A percentile compares a stretch with the other conserved stretches of the same genome.
These are phyloP conservation scores for Schizophyllum commune DNA, from an alignment of 1,284 basidiomycete genomes.

Conservation along the genomic window DNA sequence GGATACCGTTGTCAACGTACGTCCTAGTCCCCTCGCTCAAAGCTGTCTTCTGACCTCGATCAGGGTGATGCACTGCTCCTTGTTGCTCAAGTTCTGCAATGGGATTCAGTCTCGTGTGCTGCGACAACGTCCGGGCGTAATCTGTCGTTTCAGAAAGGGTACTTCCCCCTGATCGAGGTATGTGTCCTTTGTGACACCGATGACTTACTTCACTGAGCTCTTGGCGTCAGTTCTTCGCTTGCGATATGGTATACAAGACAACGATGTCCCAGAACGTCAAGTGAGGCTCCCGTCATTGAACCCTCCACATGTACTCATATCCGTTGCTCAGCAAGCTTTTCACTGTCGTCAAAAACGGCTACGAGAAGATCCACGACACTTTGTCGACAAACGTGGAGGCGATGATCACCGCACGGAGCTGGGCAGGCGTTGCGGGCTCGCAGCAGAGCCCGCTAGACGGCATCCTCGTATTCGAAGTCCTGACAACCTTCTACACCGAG, in stretches of 20 bases:
- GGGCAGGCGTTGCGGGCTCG: background rate
- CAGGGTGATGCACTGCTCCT: slow-evolving; percentile 47
- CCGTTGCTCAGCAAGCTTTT: slow-evolving; percentile 30
- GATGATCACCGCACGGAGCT: slow-evolving; percentile 6
- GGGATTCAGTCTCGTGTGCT: slow-evolving; percentile 32
- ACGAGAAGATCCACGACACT: slow-evolving; percentile 15
- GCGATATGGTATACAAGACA: slow-evolving; percentile 55
- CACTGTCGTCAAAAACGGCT: slow-evolving; percentile 30
- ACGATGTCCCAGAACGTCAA: slow-evolving; percentile 49
- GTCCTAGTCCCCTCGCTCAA: slow-evolving; percentile 1
- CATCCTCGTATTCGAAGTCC: slow-evolving; percentile 36
- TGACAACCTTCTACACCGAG: slow-evolving; percentile 46
- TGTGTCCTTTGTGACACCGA: slow-evolving; percentile 7
- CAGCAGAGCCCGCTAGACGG: slow-evolving; percentile 16
- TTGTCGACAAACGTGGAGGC: slow-evolving; percentile 13
- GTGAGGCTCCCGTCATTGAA: slow-evolving; percentile 40
- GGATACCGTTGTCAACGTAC: background rate
- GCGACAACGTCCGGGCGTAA: slow-evolving; percentile 23
- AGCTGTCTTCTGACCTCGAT: background rate
- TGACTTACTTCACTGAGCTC: slow-evolving; percentile 1
- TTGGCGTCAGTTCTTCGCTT: slow-evolving; percentile 48
- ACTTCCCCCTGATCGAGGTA: slow-evolving; percentile 52
- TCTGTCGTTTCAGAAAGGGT: slow-evolving; percentile 56
- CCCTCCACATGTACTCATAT: slow-evolving; percentile 27
- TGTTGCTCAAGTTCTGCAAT: slow-evolving; percentile 44